Base-by-base conservation (phyloP, 345 rosid genomes). In the Abelmoschus esculentus region DNA sequence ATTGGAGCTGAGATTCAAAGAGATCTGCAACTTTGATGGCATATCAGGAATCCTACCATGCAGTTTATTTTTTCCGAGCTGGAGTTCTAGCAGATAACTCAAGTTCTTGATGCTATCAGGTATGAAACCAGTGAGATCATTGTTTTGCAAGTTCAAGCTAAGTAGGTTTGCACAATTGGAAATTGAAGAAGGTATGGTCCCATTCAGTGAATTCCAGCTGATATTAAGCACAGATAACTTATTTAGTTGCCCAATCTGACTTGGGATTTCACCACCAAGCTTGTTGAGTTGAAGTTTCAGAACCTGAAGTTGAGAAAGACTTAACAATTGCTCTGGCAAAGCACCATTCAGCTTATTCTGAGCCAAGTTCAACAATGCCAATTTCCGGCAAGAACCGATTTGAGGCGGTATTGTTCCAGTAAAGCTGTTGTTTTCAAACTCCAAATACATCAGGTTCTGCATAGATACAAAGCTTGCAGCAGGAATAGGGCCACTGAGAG, bases 1-100 rank as follows among this genome's bases (percentile, higher is more conserved):
- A 75, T 93, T 93, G 80, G 66, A 31, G 79, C 96, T 89, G 73
- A 93, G 91, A 77, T 89, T 89, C 79, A 93, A 76, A 32, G 84
- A 75, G 76, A 90, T 90, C 79, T 77, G 91, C 89, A 90, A 72
- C 14, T 38, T 81, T 9, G 0, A 0, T 36, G 97, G 97, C 93
- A 90, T 82, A 12, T 0, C 1, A 0, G 96, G 97, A 57, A 93
- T 83, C 13, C 3, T 10, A 19, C 96, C 97, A 6, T 70, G 31
- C 4, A 89, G 82, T 55, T 15, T 74, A 79, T 93, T 93, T 46
- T 78, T 66, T 57, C 60, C 60, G 6, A 55, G 60, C 60, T 86
- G 90, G 42, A 90, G 90, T 66, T 89, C 91, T 18, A 93, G n/a
- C 64, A 93, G 72, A 72, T 15, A 3, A 19, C 0, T n/a, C 77